Base-by-base conservation (phyloP, 1,284 basidiomycete genomes). In the Apiotrichum akiyoshidainum region DNA sequence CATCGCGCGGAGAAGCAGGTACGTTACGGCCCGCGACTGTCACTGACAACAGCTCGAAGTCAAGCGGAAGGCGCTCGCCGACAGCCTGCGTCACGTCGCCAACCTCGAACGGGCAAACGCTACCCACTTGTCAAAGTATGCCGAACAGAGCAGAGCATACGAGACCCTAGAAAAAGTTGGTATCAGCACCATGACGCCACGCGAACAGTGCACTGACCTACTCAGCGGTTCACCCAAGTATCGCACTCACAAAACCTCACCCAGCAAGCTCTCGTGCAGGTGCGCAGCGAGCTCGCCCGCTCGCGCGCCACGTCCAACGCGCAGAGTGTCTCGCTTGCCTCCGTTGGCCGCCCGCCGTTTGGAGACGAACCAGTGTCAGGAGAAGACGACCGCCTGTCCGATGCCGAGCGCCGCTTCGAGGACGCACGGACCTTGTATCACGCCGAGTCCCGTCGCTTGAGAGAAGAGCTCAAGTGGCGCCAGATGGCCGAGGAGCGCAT, bases 361-460 rank as follows among this genome's bases (percentile, higher is more conserved):
- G 26, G 26, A 31, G 26, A 31, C 7, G 26, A 31, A 31, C 26
- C 26, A 31, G 26, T 7, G 7, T 31, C 26, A 31, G 37, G 19
- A 3, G 42, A 51, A 58, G 70, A 74, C 55, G 67, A 71, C 22
- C 84, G 85, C 19, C 70, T 92, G n/a, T 44, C 57, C 6, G 73
- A 74, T 10, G 66, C 64, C 1, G 75, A 76, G 52, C 68, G 65
- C 49, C 83, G 85, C 21, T 76, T 91, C 65, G 90, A 96, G 51
- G 93, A 97, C 70, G 81, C 90, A 68, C 85, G 86, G 59, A 90
- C 95, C 73, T 89, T 93, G 70, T 81, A 88, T 26, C 87, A 89
- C 54, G 83, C 82, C 52, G 90, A 93, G 66, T 79, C 83, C 8
- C 85, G 87, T 55, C 82, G 87, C 39, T 84, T 87, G 6, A 83